Evolutionary conservation across 176 grass and related monocot species (phyloP).

Genomic region (bread wheat (Triticum aestivum)): IWGSC_CS_RefSeq_v2.1 NC_057796.1:310798521-310799020

Average conservation of each 20-base stretch:
- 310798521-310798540: slow-evolving; percentile 45
- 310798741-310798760: slow-evolving; percentile 64
- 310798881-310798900: slow-evolving; percentile 12
- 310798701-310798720: slow-evolving; percentile 26
- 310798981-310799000: slow-evolving; percentile 65
- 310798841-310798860: slow-evolving; percentile 60
- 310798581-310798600: background rate
- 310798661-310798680: slow-evolving; percentile 43
- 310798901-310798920: slow-evolving; percentile 58
- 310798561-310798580: slow-evolving; percentile 64
- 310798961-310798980: slow-evolving; percentile 79
- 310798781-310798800: slow-evolving; percentile 23
- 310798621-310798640: slow-evolving; percentile 22
- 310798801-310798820: slow-evolving; percentile 52
- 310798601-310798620: slow-evolving; percentile 5
- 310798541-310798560: slow-evolving; percentile 84
- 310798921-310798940: slow-evolving; percentile 94
- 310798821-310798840: slow-evolving; percentile 54
- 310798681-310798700: background rate
- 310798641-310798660: slow-evolving; percentile 64
- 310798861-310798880: slow-evolving; percentile 13
- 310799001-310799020: background rate
- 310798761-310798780: slow-evolving; percentile 32
- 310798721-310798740: slow-evolving; percentile 40
- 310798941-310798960: slow-evolving; percentile 83